Evolutionary conservation across 176 grass and related monocot genomes (phyloP), one percentile per base, ranked within the genome.

Genomic region (Cymbopogon citratus): DNA sequence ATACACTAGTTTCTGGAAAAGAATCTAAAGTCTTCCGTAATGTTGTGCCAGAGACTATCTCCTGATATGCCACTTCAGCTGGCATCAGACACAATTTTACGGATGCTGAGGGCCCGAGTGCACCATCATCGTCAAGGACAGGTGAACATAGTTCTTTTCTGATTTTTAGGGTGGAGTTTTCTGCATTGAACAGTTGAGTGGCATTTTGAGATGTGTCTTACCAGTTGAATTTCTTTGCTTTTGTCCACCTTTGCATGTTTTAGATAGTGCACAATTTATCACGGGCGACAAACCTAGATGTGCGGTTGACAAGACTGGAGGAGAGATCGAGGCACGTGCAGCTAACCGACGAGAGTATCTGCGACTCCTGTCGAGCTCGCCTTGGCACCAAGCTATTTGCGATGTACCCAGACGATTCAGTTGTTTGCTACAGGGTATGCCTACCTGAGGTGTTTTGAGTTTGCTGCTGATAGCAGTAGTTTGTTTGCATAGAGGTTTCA

Each of bases 311-410:
- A 69, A 95, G 92, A 86, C 77, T 95, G 48, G 95, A 98, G 76
- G 95, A 98, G 95, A 94, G 95, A 72, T 95, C 95, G 72, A 92
- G 95, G 73, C 84, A 95, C 79, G 95, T 98, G 80, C 95, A 98
- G 66, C 79, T 98, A 62, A 98, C 89, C 29, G 95, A 98, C 6
- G 95, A 98, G 79, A 98, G 90, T 44, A 91, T 91, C 25, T 98
- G 95, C 0, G 88, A 90, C 85, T 98, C 95, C 43, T 98, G 95
- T 70, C 68, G 84, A 40, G 87, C 95, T 57, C 92, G 90, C 21
- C 90, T 98, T 7, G 95, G 95, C 63, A 98, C 95, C 66, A 98
- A 98, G 88, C 81, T 98, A 11, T 98, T 98, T 82, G 95, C 89
- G 14, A 98, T 98, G 95, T 98, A 95, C 80, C 95, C 95, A 76